These are phyloP conservation scores for Urtica urens DNA, from an alignment of 306 rosid genomes.

Conservation along the genomic window DNA sequence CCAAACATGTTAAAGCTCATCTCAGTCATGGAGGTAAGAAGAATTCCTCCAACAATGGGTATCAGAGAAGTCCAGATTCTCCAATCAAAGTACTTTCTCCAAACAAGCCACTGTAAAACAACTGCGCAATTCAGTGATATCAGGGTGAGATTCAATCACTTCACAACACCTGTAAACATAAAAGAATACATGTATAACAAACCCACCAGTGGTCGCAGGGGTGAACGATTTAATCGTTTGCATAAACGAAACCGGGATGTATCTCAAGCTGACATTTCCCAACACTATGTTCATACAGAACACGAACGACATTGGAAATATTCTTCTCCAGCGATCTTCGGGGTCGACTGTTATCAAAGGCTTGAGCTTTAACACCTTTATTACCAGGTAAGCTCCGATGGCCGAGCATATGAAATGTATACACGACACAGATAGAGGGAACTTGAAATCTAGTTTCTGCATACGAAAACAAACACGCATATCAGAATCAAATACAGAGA, in stretches of 20 bases:
- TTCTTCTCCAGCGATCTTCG: conserved; percentile 91
- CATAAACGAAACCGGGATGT: conserved; percentile 98
- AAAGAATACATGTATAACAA: conserved; percentile 12
- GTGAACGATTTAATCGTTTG: conserved; percentile 98
- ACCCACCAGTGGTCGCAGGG: conserved; percentile 89
- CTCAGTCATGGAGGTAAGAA: conserved; percentile 88
- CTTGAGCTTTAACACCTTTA: conserved; percentile 74
- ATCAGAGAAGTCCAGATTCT: conserved; percentile 85
- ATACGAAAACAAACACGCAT: background rate
- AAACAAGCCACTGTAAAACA: conserved; percentile 84
- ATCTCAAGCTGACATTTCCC: conserved; percentile 92
- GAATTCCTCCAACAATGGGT: conserved; percentile 99
- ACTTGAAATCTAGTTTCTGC: conserved; percentile 97
- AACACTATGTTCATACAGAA: conserved; percentile 88
- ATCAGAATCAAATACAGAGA: conserved; percentile 7
- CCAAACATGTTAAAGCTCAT: conserved; percentile 89
- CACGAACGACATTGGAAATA: conserved; percentile 98
- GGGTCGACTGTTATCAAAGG: conserved; percentile 80
- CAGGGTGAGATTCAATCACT: conserved; percentile 18
- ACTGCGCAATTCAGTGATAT: conserved; percentile 39
- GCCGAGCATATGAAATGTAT: conserved; percentile 93
- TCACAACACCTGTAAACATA: too few species aligned
- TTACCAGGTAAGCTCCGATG: conserved; percentile 65
- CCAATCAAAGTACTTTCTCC: conserved; percentile 92
- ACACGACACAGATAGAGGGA: conserved; percentile 78